These are phyloP conservation scores for Mrakiaceae sp. DNA, from an alignment of 1,284 basidiomycete species.

Conservation along the genomic window DNA sequence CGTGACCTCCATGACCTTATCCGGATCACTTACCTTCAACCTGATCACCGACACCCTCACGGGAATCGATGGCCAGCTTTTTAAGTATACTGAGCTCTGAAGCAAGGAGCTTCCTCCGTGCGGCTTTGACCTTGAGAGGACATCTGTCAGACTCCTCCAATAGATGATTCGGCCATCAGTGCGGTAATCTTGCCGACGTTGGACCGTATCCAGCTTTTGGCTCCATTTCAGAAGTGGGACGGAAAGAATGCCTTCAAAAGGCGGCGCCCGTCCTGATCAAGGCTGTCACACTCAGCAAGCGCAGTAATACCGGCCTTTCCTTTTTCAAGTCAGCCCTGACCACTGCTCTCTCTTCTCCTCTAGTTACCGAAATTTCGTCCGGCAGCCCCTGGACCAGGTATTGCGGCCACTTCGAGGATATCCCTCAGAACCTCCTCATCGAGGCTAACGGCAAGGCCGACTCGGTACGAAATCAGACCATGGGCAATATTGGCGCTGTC, in stretches of 20 bases:
- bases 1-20: slow-evolving; percentile 95
- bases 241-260: slow-evolving; percentile 73
- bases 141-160: slow-evolving; percentile 92
- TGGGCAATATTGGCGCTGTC: slow-evolving; percentile 75
- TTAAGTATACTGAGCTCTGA: slow-evolving; percentile 86
- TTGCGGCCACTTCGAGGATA: slow-evolving; percentile 97
- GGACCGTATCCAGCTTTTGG: slow-evolving; percentile 88
- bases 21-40: slow-evolving; percentile 91
- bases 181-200: slow-evolving; percentile 81
- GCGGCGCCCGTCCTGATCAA: slow-evolving; percentile 87
- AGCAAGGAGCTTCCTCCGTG: slow-evolving; percentile 87
- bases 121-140: slow-evolving; percentile 92
- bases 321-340: too few species aligned
- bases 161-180: slow-evolving; percentile 66
- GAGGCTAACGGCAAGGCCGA: slow-evolving; percentile 63
- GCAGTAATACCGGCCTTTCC: slow-evolving; percentile 43
- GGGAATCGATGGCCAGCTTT: slow-evolving; percentile 86
- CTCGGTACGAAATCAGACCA: slow-evolving; percentile 83
- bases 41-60: slow-evolving; percentile 82
- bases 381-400: slow-evolving; percentile 99
- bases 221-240: slow-evolving; percentile 86
- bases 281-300: slow-evolving; percentile 78
- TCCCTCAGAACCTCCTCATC: slow-evolving; percentile 48
- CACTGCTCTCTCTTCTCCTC: too few species aligned
- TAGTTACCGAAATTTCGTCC: slow-evolving; percentile 70